Percentiles rank a stretch among this genome's conserved stretches.
Evolutionary conservation across 78 protist genomes (phyloP).

Genomic region (Dictyostelium discoideum): DNA sequence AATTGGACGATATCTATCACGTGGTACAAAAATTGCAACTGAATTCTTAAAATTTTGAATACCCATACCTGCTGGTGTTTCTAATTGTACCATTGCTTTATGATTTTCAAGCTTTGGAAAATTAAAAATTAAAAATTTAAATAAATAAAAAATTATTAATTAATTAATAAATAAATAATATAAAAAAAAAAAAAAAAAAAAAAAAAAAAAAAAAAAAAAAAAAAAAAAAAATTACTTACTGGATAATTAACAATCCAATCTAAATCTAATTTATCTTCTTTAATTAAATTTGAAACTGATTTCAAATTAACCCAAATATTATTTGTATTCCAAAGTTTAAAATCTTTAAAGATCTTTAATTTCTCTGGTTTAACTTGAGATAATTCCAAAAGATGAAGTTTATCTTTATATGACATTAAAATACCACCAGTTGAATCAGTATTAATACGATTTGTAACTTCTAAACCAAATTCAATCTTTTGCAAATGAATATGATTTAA

Average conservation of each 20-base stretch:
- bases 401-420: constrained; percentile 86
- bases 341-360: constrained; percentile 93
- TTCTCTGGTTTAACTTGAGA: constrained; percentile 96
- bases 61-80: constrained; percentile 97
- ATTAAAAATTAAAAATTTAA: background rate
- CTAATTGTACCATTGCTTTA: constrained; percentile 96
- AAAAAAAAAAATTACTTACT: background rate
- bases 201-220: background rate
- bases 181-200: background rate
- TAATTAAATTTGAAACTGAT: constrained; percentile 15
- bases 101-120: constrained; percentile 58
- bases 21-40: constrained; percentile 94
- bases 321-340: constrained; percentile 98
- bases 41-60: constrained; percentile 92
- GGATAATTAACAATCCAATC: constrained; percentile 72
- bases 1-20: constrained; percentile 98
- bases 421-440: constrained; percentile 98
- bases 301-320: constrained; percentile 94
- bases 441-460: constrained; percentile 93
- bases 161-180: background rate
- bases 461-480: constrained; percentile 90
- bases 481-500: constrained; percentile 70
- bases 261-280: constrained; percentile 45
- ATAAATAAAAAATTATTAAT: background rate
- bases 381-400: constrained; percentile 89